Base-by-base conservation (phyloP, 495 filamentous ascomycete species). In the Trichoderma parareesei region DNA sequence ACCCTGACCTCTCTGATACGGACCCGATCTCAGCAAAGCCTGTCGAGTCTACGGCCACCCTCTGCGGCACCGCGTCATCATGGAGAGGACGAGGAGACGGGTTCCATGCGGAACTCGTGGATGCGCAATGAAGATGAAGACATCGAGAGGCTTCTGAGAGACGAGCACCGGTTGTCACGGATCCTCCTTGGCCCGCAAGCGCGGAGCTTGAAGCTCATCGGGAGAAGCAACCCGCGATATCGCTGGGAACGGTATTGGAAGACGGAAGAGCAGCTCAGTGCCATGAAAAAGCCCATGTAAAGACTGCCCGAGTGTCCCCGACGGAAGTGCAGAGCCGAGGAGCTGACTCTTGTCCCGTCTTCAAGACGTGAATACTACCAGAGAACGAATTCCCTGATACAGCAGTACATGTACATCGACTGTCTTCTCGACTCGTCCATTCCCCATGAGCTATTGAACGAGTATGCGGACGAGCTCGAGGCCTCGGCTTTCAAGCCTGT, bases 341-440 rank as follows among this genome's bases (percentile, higher is more conserved):
- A n/a, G 41, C 40, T 61, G 14, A 44, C 46, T 43, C 2, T 18
- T 27, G 3, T 10, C 35, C 62, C 9, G 27, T 20, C 42, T 20
- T 41, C 27, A 67, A 86, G 82, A 67, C 88, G 91, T 20, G 66
- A 88, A 71, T 96, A 94, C 76, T 93, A 97, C 72, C 87, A 92
- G 73, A 84, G 88, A 6, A 92, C 83, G 69, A 97, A 97, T 72
- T 82, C 81, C 63, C 76, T 97, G 10, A 84, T 97, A 61, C 88
- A 91, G 65, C 89, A 91, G 68, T 97, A 96, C 72, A 81, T 91
- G 60, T 96, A 93, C 70, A 95, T 96, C 67, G 92, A 97, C 74
- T 83, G 88, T n/a, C 76, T 97, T 20, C 82, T 97, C 42, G 92
- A 95, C 74, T 95, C 91, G 13, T 92, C 91, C 7, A 78, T 96